phyloP scores from a whole-genome alignment of 1,284 basidiomycete species.

The Kalmanozyma brasiliensis region DNA sequence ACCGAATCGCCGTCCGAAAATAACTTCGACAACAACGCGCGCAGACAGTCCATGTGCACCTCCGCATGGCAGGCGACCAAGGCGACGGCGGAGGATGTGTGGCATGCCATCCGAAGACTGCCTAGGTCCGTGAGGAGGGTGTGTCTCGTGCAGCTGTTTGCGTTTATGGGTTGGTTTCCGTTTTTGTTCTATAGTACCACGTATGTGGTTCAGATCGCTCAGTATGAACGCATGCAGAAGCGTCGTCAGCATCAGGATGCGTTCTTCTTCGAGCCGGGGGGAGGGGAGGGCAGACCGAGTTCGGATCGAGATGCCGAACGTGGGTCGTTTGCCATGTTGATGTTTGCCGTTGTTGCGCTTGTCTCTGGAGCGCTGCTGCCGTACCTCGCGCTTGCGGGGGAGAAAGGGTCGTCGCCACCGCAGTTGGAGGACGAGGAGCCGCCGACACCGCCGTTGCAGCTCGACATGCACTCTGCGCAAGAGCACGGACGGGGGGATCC shows the following conservation, averaged over 20 bases:
- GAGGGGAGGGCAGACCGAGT: neutral
- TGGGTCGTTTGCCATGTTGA: constrained; percentile 62
- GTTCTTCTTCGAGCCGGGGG: neutral
- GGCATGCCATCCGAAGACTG: constrained; percentile 50
- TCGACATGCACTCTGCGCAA: constrained; percentile 8
- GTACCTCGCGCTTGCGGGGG: constrained; percentile 50
- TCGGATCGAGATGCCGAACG: constrained; percentile 52
- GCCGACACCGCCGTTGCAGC: constrained; percentile 8
- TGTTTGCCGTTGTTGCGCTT: constrained; percentile 60
- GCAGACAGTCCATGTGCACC: constrained; percentile 1
- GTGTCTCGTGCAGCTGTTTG: constrained; percentile 83
- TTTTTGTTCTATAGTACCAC: constrained; percentile 75
- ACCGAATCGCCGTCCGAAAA: constrained; percentile 66
- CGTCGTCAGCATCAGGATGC: constrained; percentile 48
- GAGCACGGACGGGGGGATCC: neutral
- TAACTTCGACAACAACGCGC: neutral
- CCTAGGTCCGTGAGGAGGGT: constrained; percentile 70
- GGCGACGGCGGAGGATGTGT: constrained; percentile 43
- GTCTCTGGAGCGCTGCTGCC: constrained; percentile 54
- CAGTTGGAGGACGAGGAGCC: neutral
- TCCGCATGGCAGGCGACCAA: constrained; percentile 11
- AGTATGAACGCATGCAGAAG: constrained; percentile 75
- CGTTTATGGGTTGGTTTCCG: constrained; percentile 82
- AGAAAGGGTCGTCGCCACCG: constrained; percentile 3
- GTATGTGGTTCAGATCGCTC: constrained; percentile 88